Base-by-base conservation (phyloP, 1,284 basidiomycete species). In the Austropuccinia psidii region DNA sequence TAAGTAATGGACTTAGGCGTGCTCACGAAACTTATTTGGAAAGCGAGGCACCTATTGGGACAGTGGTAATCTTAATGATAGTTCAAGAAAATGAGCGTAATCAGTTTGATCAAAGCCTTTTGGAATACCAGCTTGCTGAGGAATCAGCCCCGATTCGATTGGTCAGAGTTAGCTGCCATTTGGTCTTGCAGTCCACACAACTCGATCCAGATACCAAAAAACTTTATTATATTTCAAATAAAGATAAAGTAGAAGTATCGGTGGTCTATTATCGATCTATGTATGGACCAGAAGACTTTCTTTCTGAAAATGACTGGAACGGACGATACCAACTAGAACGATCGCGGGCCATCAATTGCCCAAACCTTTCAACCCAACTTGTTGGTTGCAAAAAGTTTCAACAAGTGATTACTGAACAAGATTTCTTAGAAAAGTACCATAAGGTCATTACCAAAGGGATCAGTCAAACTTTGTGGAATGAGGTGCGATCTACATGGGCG, bases 331-430 rank as follows among this genome's bases (percentile, higher is more conserved):
- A 86, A 17, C 84, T 98, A 29, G 93, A 97, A 79, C 83, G 86
- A 33, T 90, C 89, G 17, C 82, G 81, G 43, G 92, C 96, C 0
- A 93, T 96, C 83, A 96, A 98, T 78, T 98, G 94, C 78, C 95
- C 95, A 0, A 87, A 87, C 1, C 86, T 98, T 76, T 88, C 90
- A 1, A 85, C 98, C 4, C 96, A 98, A 79, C 87, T 98, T 3
- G 92, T 93, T 0, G 96, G 95, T 0, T 89, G 90, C 0, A 98
- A 98, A 83, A 97, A 97, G 80, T 88, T 98, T 0, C 96, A 98
- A 81, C 89, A 98, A 79, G 90, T 90, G 0, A 85, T 98, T 17
- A 87, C 89, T 1, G 86, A 87, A 41, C 86, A 87, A 0, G 87
- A 88, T 0, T 82, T 91, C 11, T 84, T 95, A 27, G 90, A 92